These are phyloP conservation scores for Dipteronia sinensis DNA, from an alignment of 345 rosid genomes.

Conservation along the genomic window DNA sequence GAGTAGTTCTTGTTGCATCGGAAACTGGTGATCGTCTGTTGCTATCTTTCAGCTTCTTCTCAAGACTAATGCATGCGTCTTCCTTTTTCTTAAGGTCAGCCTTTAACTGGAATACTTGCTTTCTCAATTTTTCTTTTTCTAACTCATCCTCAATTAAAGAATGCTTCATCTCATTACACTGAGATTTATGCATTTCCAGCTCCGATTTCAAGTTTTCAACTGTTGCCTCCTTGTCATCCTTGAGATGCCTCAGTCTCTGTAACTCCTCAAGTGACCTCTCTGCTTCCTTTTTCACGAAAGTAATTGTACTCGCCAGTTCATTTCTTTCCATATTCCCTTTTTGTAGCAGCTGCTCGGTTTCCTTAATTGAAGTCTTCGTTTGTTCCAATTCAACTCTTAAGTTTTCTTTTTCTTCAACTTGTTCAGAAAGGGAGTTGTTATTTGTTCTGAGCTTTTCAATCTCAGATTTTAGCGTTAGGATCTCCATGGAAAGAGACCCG, in stretches of 20 bases:
- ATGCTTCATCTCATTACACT: slow-evolving; percentile 48
- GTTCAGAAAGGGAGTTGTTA: slow-evolving; percentile 29
- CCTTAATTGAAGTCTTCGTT: slow-evolving; percentile 41
- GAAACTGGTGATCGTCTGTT: slow-evolving; percentile 35
- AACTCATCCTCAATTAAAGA: slow-evolving; percentile 49
- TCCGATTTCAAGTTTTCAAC: slow-evolving; percentile 47
- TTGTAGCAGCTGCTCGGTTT: slow-evolving; percentile 46
- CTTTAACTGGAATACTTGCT: slow-evolving; percentile 54
- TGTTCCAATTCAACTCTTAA: slow-evolving; percentile 46
- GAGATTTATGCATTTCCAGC: slow-evolving; percentile 43
- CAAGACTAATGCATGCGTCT: slow-evolving; percentile 40
- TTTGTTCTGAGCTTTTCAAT: slow-evolving; percentile 39
- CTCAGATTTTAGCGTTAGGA: slow-evolving; percentile 44
- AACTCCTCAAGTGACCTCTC: slow-evolving; percentile 47
- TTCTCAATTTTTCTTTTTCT: slow-evolving; percentile 70
- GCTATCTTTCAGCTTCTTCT: slow-evolving; percentile 64
- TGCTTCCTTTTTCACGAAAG: slow-evolving; percentile 50
- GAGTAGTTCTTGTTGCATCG: slow-evolving; percentile 40
- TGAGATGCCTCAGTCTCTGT: slow-evolving; percentile 37
- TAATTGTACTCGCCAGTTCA: slow-evolving; percentile 39
- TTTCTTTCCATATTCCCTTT: slow-evolving; percentile 42
- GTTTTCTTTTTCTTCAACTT: slow-evolving; percentile 40
- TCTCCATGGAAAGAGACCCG: slow-evolving; percentile 41
- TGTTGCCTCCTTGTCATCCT: slow-evolving; percentile 48
- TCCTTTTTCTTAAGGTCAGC: slow-evolving; percentile 74